Conservation (phyloP, 2,329 filamentous ascomycete species). For the Myriangium duriaei region DNA sequence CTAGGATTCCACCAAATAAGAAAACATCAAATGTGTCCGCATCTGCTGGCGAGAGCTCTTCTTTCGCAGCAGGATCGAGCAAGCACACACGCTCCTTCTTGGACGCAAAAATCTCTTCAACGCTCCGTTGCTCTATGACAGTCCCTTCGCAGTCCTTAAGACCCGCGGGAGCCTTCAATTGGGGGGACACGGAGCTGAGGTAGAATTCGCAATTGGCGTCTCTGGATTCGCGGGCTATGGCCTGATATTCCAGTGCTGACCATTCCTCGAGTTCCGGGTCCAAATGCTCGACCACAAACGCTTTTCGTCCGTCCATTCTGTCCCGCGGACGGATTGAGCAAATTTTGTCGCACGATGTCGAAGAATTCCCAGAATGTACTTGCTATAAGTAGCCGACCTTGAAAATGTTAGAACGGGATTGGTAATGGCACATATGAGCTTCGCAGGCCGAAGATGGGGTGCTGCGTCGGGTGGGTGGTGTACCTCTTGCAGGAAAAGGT, state of each 20-base stretch:
- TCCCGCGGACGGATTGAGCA: not conserved
- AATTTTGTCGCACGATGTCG: not conserved
- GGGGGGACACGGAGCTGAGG: conserved; percentile 64
- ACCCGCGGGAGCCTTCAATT: conserved; percentile 47
- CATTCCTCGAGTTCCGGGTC: conserved; percentile 88
- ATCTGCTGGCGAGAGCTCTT: conserved; percentile 75
- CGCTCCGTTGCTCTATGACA: conserved; percentile 56
- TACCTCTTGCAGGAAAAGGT: no score
- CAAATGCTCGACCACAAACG: conserved; percentile 91
- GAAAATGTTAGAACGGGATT: no score
- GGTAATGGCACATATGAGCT: no score
- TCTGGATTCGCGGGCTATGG: conserved; percentile 72
- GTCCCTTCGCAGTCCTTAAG: conserved; percentile 51
- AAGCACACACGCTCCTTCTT: conserved; percentile 71
- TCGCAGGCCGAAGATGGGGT: no score
- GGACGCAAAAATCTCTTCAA: conserved; percentile 66
- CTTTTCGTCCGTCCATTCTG: conserved; percentile 31
- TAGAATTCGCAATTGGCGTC: conserved; percentile 56
- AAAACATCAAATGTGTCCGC: conserved; percentile 77
- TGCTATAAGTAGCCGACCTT: not conserved
- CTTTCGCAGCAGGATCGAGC: conserved; percentile 70
- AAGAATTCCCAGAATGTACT: not conserved
- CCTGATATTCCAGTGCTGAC: conserved; percentile 85
- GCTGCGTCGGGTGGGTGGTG: no score
- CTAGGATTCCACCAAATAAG: conserved; percentile 89